Base-by-base conservation (phyloP, 208 protist species). In the Acanthamoeba lugdunensis region DNA sequence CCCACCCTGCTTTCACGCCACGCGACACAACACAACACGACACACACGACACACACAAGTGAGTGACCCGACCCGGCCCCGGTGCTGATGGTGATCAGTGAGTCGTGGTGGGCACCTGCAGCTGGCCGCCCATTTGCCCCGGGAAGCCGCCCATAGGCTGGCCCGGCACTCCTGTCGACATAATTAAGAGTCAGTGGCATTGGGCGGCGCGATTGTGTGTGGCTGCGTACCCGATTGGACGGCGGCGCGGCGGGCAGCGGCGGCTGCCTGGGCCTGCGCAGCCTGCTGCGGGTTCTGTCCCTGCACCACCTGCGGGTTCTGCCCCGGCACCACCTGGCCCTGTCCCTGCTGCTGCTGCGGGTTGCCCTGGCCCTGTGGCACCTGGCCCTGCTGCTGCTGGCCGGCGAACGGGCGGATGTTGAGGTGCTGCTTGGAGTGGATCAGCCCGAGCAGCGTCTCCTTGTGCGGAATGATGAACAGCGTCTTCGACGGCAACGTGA, bases 121-220 rank as follows among this genome's bases (percentile, higher is more conserved):
- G 63, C 63, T 71, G 63, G 7, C 63, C 63, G 63, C 63, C 63
- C 71, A 79, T 79, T 33, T 79, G 71, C 1, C 71, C 71, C 16
- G 71, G 71, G 41, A 79, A 79, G 33, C 71, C 71, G 8, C 71
- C 71, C 71, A 79, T 79, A 7, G 71, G 71, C 37, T 79, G 71
- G 3, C 71, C 71, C 41, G 37, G 11, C 30, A 41, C 67, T 79
- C 71, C 13, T 41, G 71, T n/a, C 71, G 6, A 16, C 28, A 41
- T 1, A 48, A 18, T 18, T 0, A 18, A 9, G 18, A 2, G 11
- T 11, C 8, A 8, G 21, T n/a, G 50, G 13, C 50, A 54, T 54
- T 54, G 50, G n/a, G 63, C 7, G n/a, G 63, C 7, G n/a, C 13
- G 1, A 18, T 14, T 6, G 30, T 9, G 37, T 8, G 63, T 8